A percentile compares a stretch with the other conserved stretches of the same genome.
These are phyloP conservation scores for Juncus effusus DNA, from an alignment of 176 grass and related monocot species.

Conservation along the genomic window DNA sequence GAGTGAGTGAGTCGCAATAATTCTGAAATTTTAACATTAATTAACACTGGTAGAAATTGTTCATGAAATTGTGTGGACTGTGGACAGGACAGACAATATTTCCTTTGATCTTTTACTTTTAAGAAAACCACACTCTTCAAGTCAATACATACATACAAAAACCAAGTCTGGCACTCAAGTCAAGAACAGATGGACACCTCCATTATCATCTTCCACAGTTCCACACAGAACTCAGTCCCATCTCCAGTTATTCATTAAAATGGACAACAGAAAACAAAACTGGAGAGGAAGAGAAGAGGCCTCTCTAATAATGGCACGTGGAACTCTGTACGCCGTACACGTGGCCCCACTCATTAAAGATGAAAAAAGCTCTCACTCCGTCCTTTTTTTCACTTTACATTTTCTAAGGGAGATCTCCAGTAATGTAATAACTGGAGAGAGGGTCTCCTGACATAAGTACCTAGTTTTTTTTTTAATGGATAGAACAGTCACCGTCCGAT, in stretches of 20 bases:
- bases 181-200: background rate
- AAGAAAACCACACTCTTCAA: too few species aligned
- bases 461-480: background rate
- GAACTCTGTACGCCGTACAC: background rate
- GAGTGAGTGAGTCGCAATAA: too few species aligned
- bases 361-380: background rate
- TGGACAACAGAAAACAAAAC: background rate
- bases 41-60: too few species aligned
- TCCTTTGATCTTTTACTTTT: too few species aligned
- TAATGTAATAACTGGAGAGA: background rate
- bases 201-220: background rate
- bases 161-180: background rate
- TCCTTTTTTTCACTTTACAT: background rate
- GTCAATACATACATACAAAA: too few species aligned
- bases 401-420: background rate
- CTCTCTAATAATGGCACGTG: background rate
- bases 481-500: slow-evolving; percentile 16
- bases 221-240: too few species aligned
- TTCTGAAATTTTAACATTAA: too few species aligned
- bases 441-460: slow-evolving; percentile 14
- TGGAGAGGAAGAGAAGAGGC: background rate
- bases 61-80: too few species aligned
- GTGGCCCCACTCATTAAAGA: slow-evolving; percentile 11
- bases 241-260: background rate
- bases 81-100: too few species aligned